phyloP scores from a whole-genome alignment of 2,329 filamentous ascomycete species.

The Penicillium glabrum region DNA sequence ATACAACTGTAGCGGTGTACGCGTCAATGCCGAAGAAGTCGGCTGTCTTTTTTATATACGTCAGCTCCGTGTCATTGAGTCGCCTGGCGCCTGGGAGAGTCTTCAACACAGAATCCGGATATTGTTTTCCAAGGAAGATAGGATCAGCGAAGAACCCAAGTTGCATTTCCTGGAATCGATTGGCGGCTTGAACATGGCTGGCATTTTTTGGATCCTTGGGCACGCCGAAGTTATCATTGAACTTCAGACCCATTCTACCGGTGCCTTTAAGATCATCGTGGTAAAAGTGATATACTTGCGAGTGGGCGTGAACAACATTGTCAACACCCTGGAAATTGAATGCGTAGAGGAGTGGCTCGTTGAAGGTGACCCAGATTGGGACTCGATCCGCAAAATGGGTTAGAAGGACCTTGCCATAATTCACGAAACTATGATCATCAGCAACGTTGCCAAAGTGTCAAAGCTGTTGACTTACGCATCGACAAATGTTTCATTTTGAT shows the following conservation, averaged over 20 bases:
- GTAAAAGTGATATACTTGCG: slow-evolving; percentile 39
- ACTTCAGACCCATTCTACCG: slow-evolving; percentile 42
- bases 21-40: slow-evolving; percentile 61
- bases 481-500: slow-evolving; percentile 45
- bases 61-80: slow-evolving; percentile 51
- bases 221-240: slow-evolving; percentile 54
- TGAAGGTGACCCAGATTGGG: slow-evolving; percentile 44
- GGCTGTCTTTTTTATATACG: slow-evolving; percentile 50
- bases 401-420: slow-evolving; percentile 42
- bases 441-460: not conserved
- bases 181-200: slow-evolving; percentile 28
- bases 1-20: slow-evolving; percentile 58
- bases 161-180: slow-evolving; percentile 35
- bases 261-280: slow-evolving; percentile 46
- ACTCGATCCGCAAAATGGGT: slow-evolving; percentile 41
- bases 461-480: slow-evolving; percentile 12
- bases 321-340: slow-evolving; percentile 50
- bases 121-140: slow-evolving; percentile 47
- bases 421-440: slow-evolving; percentile 21
- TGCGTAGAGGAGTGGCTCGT: slow-evolving; percentile 40
- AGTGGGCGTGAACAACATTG: slow-evolving; percentile 49
- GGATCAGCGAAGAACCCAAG: slow-evolving; percentile 47
- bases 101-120: slow-evolving; percentile 43
- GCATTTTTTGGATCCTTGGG: slow-evolving; percentile 39
- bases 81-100: slow-evolving; percentile 47